Base-by-base conservation (phyloP, 108 stramenopile genomes). In the Skeletonema grethae region DNA sequence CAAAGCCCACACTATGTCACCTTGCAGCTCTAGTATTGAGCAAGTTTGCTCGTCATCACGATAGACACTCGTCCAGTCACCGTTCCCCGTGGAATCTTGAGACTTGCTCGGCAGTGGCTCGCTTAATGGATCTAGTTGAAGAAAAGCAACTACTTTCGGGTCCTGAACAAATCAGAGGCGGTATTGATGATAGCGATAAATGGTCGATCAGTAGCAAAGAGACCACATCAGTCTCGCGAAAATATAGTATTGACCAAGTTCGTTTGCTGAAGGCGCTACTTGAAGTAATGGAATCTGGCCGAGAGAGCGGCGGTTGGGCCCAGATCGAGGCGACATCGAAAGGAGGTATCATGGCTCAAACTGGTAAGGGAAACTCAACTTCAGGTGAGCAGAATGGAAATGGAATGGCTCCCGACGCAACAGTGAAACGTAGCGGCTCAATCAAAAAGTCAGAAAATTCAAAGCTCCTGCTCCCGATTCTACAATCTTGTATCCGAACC, bases 261-360 rank as follows among this genome's bases (percentile, higher is more conserved):
- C 48, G 85, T 22, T 74, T 95, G 11, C 69, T 91, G 1, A 80
- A 82, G 50, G 80, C 88, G 30, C 18, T 95, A 7, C 73, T 93
- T 12, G 78, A 89, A 30, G 58, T 93, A 29, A 76, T 93, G 61
- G 61, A 65, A 12, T 91, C 89, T 62, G 94, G 94, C 4, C 85
- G 94, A 22, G 94, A 95, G 73, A 80, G 75, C 25, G 87, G 81
- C 1, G 94, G 94, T 53, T 95, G 94, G 94, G 83, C 63, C 24
- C 59, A 70, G 53, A 67, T 65, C 24, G 63, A 22, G 41, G 30
- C 12, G 18, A 57, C 20, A 30, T 38, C 41, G 13, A 66, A 16
- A 61, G 38, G 16, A 28, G 55, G 35, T 57, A 41, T 1, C 65
- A 32, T 1, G 38, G 24, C 65, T n/a, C 60, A 55, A 30, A 61